Percentiles rank a stretch among this genome's conserved stretches.
Conservation (phyloP, 805 yeast species). For the Barnettozyma pratensis region DNA sequence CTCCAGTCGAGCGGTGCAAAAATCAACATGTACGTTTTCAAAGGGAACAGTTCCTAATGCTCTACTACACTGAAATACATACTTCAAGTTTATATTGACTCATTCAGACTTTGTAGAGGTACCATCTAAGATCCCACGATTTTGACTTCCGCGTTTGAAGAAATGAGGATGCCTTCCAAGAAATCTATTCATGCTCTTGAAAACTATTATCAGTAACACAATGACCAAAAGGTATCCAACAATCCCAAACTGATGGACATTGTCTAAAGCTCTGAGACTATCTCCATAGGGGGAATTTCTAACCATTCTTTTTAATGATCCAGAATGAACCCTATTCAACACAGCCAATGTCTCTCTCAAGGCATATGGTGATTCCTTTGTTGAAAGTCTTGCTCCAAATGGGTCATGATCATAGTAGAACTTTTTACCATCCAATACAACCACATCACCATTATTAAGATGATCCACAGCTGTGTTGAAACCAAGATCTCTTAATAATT, state of each 20-base stretch:
- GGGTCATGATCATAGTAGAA: slow-evolving; percentile 30
- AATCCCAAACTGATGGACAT: slow-evolving; percentile 39
- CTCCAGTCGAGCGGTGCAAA: too few relatives aligned
- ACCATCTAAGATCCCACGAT: slow-evolving; percentile 5
- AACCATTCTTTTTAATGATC: slow-evolving; percentile 25
- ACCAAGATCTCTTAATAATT: neutral
- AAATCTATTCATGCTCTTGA: neutral
- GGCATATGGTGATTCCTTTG: slow-evolving; percentile 5
- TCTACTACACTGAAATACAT: neutral
- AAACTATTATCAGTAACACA: neutral
- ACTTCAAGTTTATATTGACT: neutral
- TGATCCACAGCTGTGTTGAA: neutral
- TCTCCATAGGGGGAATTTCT: slow-evolving; percentile 40
- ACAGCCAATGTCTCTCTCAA: slow-evolving; percentile 10
- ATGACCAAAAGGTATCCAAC: slow-evolving; percentile 31
- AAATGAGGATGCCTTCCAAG: neutral
- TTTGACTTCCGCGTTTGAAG: neutral
- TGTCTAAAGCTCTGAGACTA: slow-evolving; percentile 36
- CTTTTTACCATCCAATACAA: slow-evolving; percentile 41
- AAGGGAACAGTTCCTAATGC: neutral
- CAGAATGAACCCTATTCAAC: slow-evolving; percentile 9
- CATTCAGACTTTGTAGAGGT: slow-evolving; percentile 5
- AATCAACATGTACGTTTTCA: neutral
- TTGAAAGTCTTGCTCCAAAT: slow-evolving; percentile 28
- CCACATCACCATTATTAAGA: slow-evolving; percentile 44